Evolutionary conservation across 2,329 filamentous ascomycete genomes (phyloP).

Genomic region (Phoma sp.): DNA sequence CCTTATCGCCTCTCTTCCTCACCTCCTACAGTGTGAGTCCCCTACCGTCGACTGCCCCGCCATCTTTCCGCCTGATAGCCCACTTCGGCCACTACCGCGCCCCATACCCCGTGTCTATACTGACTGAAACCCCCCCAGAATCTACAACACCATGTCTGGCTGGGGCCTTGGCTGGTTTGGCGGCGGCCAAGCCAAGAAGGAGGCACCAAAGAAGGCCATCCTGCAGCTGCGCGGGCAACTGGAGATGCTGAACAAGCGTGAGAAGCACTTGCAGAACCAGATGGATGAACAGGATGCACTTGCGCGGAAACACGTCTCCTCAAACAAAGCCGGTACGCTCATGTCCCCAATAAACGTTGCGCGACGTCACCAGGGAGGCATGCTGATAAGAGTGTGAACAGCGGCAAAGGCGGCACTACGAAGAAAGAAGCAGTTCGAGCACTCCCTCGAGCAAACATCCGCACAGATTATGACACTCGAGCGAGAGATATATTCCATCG

Average conservation of each 20-base stretch:
- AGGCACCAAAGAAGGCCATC: constrained; percentile 96
- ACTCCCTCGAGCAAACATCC: constrained; percentile 87
- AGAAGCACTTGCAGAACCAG: constrained; percentile 87
- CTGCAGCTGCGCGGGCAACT: constrained; percentile 84
- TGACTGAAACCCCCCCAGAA: constrained; percentile 8
- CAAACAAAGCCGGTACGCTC: constrained; percentile 83
- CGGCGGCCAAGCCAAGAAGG: constrained; percentile 83
- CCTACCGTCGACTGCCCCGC: constrained; percentile 25
- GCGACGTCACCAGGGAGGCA: background rate
- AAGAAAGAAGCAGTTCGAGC: constrained; percentile 93
- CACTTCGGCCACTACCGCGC: constrained; percentile 4
- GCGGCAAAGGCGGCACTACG: constrained; percentile 88
- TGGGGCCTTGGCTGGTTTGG: constrained; percentile 80
- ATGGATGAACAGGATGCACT: constrained; percentile 91
- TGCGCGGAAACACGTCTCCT: constrained; percentile 84
- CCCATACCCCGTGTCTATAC: background rate
- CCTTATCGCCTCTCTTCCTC: background rate
- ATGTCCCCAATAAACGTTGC: background rate
- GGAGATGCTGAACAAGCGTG: constrained; percentile 96
- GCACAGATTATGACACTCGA: constrained; percentile 91
- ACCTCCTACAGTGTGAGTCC: constrained; percentile 18
- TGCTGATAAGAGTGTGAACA: constrained; percentile 49
- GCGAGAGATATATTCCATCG: constrained; percentile 94
- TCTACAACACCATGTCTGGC: constrained; percentile 43
- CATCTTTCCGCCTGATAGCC: constrained; percentile 21